Conservation (phyloP, 1,284 basidiomycete genomes). For the Puccinia triticina region DNA sequence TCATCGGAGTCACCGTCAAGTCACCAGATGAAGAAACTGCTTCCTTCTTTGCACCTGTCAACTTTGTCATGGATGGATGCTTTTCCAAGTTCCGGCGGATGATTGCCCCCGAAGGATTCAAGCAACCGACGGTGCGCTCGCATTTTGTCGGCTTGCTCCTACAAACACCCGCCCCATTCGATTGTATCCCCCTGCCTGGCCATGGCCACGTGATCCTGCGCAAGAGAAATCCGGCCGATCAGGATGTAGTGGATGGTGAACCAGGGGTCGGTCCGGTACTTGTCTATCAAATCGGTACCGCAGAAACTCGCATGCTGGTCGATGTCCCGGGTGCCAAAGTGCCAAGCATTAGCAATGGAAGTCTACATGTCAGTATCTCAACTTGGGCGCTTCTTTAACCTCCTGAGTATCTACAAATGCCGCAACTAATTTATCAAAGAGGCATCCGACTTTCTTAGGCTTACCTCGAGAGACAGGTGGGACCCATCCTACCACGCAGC, state of each 20-base stretch:
- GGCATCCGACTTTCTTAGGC: conserved; percentile 61
- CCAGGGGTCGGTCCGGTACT: conserved; percentile 73
- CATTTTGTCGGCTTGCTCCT: conserved; percentile 82
- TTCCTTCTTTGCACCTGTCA: conserved; percentile 70
- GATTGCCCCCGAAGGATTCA: conserved; percentile 59
- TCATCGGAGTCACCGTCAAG: conserved; percentile 70
- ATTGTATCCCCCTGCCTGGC: conserved; percentile 74
- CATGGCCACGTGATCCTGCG: conserved; percentile 73
- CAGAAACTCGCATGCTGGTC: conserved; percentile 85
- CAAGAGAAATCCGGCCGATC: neutral
- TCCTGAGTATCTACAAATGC: neutral
- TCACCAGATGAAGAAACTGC: conserved; percentile 58
- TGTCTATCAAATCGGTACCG: conserved; percentile 77
- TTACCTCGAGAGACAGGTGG: conserved; percentile 72
- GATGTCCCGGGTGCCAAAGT: conserved; percentile 80
- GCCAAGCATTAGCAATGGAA: conserved; percentile 68
- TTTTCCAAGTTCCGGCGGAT: conserved; percentile 71
- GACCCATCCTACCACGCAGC: conserved; percentile 75
- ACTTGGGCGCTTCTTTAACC: conserved; percentile 53
- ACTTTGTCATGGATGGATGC: conserved; percentile 90
- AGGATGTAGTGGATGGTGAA: conserved; percentile 34
- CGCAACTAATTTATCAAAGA: neutral
- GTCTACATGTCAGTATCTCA: conserved; percentile 61
- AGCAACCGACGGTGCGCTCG: conserved; percentile 68
- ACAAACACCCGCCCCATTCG: conserved; percentile 64